Evolutionary conservation across 2,329 filamentous ascomycete genomes (phyloP).

Genomic region (Monilinia fructicola): DNA sequence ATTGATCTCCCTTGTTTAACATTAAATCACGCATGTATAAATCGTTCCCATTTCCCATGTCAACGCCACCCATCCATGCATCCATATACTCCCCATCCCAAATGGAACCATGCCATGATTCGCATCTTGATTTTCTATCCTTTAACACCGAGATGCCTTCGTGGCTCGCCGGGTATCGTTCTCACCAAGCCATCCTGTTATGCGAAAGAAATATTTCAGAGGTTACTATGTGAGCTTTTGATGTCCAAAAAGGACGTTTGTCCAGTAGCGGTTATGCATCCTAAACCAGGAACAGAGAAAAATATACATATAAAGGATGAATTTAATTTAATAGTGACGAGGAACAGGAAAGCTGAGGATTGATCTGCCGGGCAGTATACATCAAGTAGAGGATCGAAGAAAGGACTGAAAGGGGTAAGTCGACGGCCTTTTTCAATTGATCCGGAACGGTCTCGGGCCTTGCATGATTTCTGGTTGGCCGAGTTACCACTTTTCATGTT

Average conservation of each 20-base stretch:
- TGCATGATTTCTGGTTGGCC: neutral
- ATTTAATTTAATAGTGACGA: neutral
- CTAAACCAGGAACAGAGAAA: neutral
- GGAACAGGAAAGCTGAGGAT: neutral
- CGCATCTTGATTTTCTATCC: constrained; percentile 15
- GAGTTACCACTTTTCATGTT: neutral
- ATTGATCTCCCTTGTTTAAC: neutral
- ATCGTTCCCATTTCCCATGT: neutral
- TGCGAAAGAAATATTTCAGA: constrained; percentile 8
- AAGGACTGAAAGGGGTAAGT: neutral
- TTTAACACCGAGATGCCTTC: constrained; percentile 11
- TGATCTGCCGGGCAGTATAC: neutral
- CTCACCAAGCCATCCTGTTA: constrained; percentile 1
- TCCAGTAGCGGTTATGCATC: neutral
- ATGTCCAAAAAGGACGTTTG: constrained; percentile 2
- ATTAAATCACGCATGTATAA: neutral
- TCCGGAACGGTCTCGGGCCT: too few species aligned
- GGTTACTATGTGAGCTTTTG: constrained; percentile 10
- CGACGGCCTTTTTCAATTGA: neutral
- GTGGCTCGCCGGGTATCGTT: constrained; percentile 1
- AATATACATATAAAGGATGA: constrained; percentile 22
- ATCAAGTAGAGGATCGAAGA: neutral
- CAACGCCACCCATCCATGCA: neutral
- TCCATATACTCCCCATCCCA: neutral
- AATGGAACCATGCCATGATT: constrained; percentile 10